phyloP scores from a whole-genome alignment of 139 green algal species.

The Closterium sp. region DNA sequence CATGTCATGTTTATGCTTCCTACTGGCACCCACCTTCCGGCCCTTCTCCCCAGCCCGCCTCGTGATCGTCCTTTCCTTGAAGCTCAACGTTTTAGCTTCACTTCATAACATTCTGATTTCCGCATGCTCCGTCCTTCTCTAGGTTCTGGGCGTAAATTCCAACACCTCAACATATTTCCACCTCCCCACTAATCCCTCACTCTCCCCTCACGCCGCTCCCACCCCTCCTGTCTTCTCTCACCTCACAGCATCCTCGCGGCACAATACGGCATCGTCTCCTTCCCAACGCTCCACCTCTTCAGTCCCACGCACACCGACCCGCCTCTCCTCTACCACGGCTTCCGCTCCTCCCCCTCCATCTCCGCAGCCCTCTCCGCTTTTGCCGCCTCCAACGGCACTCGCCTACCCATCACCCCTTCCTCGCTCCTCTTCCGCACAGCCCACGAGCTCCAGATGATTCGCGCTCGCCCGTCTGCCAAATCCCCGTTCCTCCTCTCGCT shows the following conservation, averaged over 20 bases:
- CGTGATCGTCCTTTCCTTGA: too few relatives aligned
- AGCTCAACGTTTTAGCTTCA: too few relatives aligned
- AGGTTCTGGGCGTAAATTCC: too few relatives aligned
- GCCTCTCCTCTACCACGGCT: neutral
- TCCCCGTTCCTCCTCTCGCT: neutral
- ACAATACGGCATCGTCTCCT: neutral
- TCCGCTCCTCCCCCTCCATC: neutral
- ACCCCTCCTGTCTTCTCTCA: neutral
- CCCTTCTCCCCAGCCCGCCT: too few relatives aligned
- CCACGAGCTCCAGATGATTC: neutral
- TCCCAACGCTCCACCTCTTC: neutral
- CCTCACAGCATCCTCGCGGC: neutral
- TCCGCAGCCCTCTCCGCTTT: neutral
- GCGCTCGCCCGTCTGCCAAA: neutral
- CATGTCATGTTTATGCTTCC: too few relatives aligned
- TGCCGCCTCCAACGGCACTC: neutral
- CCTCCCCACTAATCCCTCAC: neutral
- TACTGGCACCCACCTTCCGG: too few relatives aligned
- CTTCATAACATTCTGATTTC: too few relatives aligned
- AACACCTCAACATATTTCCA: too few relatives aligned
- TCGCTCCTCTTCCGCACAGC: neutral
- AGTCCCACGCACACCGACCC: neutral
- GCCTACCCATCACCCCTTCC: neutral
- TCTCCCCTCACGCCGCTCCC: neutral
- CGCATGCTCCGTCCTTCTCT: too few relatives aligned